Evolutionary conservation across 1,139 yeast species (phyloP).

Genomic region (Yamadazyma trypodendri): DNA sequence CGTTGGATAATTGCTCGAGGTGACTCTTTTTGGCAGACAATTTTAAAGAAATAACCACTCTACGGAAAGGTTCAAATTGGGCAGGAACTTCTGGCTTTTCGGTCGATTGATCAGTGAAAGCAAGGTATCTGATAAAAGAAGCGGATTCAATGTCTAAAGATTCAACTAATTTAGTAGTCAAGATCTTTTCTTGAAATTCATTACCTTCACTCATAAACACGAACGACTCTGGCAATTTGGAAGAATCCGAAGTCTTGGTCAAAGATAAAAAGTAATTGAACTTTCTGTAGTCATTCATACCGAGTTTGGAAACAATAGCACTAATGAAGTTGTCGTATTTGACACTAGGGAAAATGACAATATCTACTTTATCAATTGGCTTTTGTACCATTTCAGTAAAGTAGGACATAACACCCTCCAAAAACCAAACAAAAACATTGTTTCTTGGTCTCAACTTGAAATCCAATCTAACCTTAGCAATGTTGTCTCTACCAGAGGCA

Average conservation of each 20-base stretch:
- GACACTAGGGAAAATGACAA: conserved; percentile 61
- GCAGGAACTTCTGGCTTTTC: conserved; percentile 60
- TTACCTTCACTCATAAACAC: conserved; percentile 89
- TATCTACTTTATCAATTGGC: conserved; percentile 62
- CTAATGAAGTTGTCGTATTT: conserved; percentile 68
- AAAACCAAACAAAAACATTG: conserved; percentile 62
- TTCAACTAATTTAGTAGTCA: conserved; percentile 49
- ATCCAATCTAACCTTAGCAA: conserved; percentile 60
- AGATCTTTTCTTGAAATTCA: conserved; percentile 71
- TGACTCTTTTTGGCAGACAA: conserved; percentile 48
- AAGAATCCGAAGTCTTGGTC: conserved; percentile 75
- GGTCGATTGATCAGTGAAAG: conserved; percentile 79
- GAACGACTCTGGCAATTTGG: conserved; percentile 66
- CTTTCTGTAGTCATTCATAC: conserved; percentile 75
- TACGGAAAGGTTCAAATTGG: conserved; percentile 56
- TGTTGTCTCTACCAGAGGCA: conserved; percentile 85
- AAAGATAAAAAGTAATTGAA: conserved; percentile 79
- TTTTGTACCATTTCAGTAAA: conserved; percentile 48
- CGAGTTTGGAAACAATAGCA: conserved; percentile 81
- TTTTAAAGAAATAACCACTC: conserved; percentile 50
- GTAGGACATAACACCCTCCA: conserved; percentile 57
- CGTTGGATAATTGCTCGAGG: conserved; percentile 43
- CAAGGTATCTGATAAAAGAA: conserved; percentile 55
- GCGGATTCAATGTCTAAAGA: conserved; percentile 50
- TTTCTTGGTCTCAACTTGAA: conserved; percentile 77